These are phyloP conservation scores for Cryphonectria nitschkei DNA, from an alignment of 2,329 filamentous ascomycete genomes.

Conservation along the genomic window DNA sequence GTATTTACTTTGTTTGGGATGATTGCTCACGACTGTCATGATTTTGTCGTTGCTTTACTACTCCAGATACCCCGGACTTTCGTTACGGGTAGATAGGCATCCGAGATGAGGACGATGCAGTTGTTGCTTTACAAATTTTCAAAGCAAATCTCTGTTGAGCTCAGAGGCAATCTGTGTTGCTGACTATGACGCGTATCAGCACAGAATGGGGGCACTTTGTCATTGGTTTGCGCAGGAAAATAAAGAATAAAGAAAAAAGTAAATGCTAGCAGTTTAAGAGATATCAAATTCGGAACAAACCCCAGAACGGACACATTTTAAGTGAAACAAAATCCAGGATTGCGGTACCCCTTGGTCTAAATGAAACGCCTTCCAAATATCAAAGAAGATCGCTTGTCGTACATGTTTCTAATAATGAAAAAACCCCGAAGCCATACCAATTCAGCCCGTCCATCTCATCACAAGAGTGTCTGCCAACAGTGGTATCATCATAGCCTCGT, in stretches of 20 bases:
- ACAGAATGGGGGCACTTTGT: not conserved
- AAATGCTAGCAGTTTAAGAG: not conserved
- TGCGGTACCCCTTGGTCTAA: not conserved
- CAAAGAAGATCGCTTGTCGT: not conserved
- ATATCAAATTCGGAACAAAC: not conserved
- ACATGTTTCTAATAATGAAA: not conserved
- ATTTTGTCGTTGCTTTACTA: not conserved
- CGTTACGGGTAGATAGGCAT: constrained; percentile 10
- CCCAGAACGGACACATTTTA: not conserved
- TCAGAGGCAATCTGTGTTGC: not conserved
- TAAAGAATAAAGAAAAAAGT: not conserved
- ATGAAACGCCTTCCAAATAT: too few species aligned
- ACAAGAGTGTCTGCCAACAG: not conserved
- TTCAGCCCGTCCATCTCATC: not conserved
- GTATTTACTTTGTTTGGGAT: not conserved
- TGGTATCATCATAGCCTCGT: not conserved
- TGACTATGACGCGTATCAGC: not conserved
- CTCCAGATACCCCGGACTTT: constrained; percentile 25
- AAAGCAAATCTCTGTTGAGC: not conserved
- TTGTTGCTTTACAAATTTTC: not conserved
- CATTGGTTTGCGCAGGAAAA: not conserved
- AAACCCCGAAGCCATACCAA: not conserved
- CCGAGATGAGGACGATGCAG: not conserved
- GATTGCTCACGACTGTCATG: not conserved
- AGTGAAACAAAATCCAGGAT: not conserved